Base-by-base conservation (phyloP, 306 rosid species). In the Rosa lucieae region DNA sequence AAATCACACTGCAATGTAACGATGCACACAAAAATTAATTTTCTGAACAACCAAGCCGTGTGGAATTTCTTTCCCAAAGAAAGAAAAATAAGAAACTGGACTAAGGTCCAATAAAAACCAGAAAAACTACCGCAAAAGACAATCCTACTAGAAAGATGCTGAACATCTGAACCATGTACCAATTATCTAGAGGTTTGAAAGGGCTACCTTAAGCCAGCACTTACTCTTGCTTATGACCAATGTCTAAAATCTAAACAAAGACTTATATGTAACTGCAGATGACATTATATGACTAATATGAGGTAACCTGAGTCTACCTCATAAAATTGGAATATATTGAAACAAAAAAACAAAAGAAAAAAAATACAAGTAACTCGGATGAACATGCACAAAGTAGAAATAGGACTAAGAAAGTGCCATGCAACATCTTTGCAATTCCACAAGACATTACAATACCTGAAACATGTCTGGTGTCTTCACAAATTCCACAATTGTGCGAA, bases 391-490 rank as follows among this genome's bases (percentile, higher is more conserved):
- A 35, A 23, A 44, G 37, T 5, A 69, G 23, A 68, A 58, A 55
- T 9, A 26, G 23, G 56, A 44, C 15, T 13, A 44, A n/a, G 9
- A 44, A 47, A 44, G 10, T 58, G 10, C 18, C 21, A 23, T 3
- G 20, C 35, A 51, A 58, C 49, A 74, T 6, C 7, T 37, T 42
- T 5, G 11, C 51, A 71, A 42, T 67, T 63, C 63, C 17, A 44
- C 0, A 51, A 67, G 72, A 75, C 63, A 61, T 37, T 58, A 70
- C 56, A 32, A 63, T 91, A 93, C 99, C 98, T 89, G 94, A 87
- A 91, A 96, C 80, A 89, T 61, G 80, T 91, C 96, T 40, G 97
- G 91, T 12, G 89, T 86, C 90, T 83, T 96, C 73, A 96, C 94
- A 87, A 93, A 96, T 40, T 93, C 98, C 51, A 93, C 87, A 83